Base-by-base conservation (phyloP, 2,329 filamentous ascomycete genomes). In the Ceratocystis ficicola region DNA sequence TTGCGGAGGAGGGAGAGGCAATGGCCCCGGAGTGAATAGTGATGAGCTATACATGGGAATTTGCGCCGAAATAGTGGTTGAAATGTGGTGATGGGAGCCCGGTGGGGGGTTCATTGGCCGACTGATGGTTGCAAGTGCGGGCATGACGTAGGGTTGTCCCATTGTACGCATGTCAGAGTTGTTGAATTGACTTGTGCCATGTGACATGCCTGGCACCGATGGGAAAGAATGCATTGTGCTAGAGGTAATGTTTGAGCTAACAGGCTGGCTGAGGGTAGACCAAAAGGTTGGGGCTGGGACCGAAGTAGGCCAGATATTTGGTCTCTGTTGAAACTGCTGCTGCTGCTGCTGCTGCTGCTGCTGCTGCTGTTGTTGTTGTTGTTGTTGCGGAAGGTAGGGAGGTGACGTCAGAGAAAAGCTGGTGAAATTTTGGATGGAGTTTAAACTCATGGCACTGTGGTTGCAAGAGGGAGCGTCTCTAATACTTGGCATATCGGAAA, bases 131-230 rank as follows among this genome's bases (percentile, higher is more conserved):
- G 52, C 17, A 59, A 30, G 52, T 32, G 52, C 28, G 22, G 25
- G 28, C 28, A 59, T 59, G 36, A 41, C 36, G 17, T 59, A 59
- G 6, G 52, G 17, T 36, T 59, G 52, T 6, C 28, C 52, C 52
- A 59, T 59, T 17, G 52, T 59, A 17, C 52, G 52, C 12, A 59
- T 32, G 28, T 59, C 25, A 32, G 52, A 59, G 25, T 59, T 59
- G 52, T n/a, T 59, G n/a, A 59, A 59, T 22, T 59, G 52, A 17
- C 52, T n/a, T 59, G 52, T 32, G 10, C 52, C 17, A 30, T 59
- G 52, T 59, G 52, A 32, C 52, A 59, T 12, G n/a, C 32, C 32
- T 30, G 52, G n/a, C 28, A n/a, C 7, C 4, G 32, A 32, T 17
- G 52, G 28, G 22, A 59, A 59, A 20, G 52, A 36, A 36, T 28